A percentile compares a stretch with the other conserved stretches of the same genome.
Evolutionary conservation across 2,329 filamentous ascomycete species (phyloP).

Genomic region (Amylocarpus encephaloides): DNA sequence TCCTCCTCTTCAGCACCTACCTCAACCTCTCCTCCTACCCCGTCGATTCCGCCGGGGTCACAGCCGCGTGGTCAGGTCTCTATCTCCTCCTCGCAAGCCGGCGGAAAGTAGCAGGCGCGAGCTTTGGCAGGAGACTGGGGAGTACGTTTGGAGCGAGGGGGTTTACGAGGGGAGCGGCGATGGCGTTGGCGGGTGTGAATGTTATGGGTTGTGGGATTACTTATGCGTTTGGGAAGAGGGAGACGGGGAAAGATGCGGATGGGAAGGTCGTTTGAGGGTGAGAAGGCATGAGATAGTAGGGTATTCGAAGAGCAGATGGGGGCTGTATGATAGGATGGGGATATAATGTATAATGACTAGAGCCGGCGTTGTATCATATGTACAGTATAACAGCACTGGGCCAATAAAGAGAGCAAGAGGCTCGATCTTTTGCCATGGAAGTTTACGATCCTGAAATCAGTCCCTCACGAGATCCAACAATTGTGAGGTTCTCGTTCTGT

Average conservation of each 20-base stretch:
- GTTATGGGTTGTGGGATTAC: slow-evolving; percentile 44
- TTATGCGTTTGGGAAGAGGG: slow-evolving; percentile 41
- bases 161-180: slow-evolving; percentile 43
- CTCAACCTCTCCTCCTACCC: slow-evolving; percentile 57
- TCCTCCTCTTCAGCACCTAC: slow-evolving; percentile 60
- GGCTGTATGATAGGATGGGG: no score
- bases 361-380: no score
- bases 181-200: slow-evolving; percentile 45
- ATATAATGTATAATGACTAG: no score
- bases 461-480: no score
- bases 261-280: no score
- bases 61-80: slow-evolving; percentile 57
- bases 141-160: slow-evolving; percentile 45
- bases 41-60: slow-evolving; percentile 56
- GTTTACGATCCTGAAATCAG: no score
- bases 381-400: no score
- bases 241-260: not conserved
- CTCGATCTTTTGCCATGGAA: no score
- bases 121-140: slow-evolving; percentile 33
- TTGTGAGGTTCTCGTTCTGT: no score
- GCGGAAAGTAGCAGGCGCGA: slow-evolving; percentile 35
- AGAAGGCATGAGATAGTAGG: no score
- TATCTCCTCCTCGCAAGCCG: slow-evolving; percentile 58
- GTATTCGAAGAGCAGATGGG: no score
- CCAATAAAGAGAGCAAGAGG: no score